Base-by-base conservation (phyloP, 2,329 filamentous ascomycete species). In the Penicillium sclerotigenum region DNA sequence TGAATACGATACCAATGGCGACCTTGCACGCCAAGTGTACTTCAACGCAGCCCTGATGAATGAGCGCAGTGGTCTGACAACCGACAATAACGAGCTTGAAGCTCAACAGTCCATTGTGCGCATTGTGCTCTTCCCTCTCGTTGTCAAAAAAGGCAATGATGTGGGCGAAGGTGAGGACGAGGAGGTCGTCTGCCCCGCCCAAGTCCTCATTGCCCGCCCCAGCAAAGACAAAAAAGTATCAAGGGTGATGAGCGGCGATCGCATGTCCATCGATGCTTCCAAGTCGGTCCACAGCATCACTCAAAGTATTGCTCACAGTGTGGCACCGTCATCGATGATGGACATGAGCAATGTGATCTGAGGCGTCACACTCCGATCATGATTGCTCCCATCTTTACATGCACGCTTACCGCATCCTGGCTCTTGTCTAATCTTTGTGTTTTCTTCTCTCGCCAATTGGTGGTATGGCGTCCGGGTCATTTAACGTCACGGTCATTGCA, bases 31-130 rank as follows among this genome's bases (percentile, higher is more conserved):
- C 52, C 93, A 92, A 54, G 90, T 97, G 10, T 83, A 86, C 57
- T 99, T 99, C 83, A 96, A 96, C 69, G 89, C 93, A 1, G 84
- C 88, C 31, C 84, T 96, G 68, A 97, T 99, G 93, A 95, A 94
- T 68, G 93, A 97, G 77, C 88, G 90, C 56, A 90, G 87, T 57
- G 87, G 88, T 40, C 84, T 87, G 61, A 82, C 79, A 51, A 81
- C 73, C 31, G 86, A 85, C 24, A 93, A 94, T 68, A 88, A 93
- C 62, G 89, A 93, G 50, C 83, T 96, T 24, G 89, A 97, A 74
- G 80, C 81, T 6, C 82, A 87, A 58, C 82, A 84, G 38, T 87
- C 91, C 26, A 84, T 93, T 18, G 91, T 99, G 38, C 89, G 94
- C 64, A 85, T 96, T 59, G 92, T 99, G 2, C 83, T 99, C 38